Evolutionary conservation across 352 stramenopile species (phyloP), one percentile per base, ranked within the genome.

Genomic region (Phytophthora lateralis): DNA sequence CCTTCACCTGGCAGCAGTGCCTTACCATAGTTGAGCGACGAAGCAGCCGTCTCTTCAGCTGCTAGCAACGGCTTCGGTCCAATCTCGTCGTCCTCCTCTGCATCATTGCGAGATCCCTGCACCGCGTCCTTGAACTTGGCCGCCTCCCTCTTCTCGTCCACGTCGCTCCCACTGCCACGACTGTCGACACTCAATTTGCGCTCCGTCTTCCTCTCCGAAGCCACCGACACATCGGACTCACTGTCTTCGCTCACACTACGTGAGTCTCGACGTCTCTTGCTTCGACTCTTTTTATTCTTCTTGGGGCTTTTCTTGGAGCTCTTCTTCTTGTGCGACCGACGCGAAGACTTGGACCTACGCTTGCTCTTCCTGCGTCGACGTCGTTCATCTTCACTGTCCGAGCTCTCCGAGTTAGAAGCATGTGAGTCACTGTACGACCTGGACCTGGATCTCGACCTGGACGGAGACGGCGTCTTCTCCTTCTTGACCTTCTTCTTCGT

Each of bases 1-100:
- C 93, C 93, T 79, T 98, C 92, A 56, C 97, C 97, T 18, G 96
- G 95, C 6, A 97, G 72, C 39, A 99, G 67, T 17, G 95, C 93
- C 43, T 95, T 94, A 59, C 96, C 96, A 66, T 98, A 99, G 46
- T 96, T 80, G 45, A 90, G 65, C 15, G 69, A 78, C 45, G 78
- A 74, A 39, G 68, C 78, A 21, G 75, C 80, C 9, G 69, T 59
- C 21, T 84, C 75, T 47, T 82, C 76, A 18, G 75, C 62, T 32
- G 89, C 70, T 10, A 66, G 49, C 9, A 95, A 51, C 34, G 77
- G 79, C 56, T 98, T 84, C 6, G 95, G 95, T 12, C 89, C 85
- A 47, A 97, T 94, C 15, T 96, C 90, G 2, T 91, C 80, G 14
- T 96, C 81, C 8, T 97, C 87, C 3, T 97, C 86, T 3, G 84